Percentiles rank a stretch among this genome's conserved stretches.
phyloP scores from a whole-genome alignment of 192 early-diverging fungal species.

The Entomortierella parvispora region DNA sequence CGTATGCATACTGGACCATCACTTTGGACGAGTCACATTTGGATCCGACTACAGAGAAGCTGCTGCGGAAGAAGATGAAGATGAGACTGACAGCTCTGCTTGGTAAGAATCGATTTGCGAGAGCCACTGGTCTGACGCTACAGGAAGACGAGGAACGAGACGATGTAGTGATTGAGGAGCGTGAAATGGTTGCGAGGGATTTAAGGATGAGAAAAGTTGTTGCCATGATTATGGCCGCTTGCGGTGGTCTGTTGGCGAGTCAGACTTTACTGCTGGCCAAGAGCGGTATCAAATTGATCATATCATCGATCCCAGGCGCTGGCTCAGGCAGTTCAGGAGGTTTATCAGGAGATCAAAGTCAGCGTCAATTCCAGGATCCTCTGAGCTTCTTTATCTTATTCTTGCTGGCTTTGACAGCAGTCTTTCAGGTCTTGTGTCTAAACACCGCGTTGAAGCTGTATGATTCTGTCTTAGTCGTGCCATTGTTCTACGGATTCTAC shows the following conservation, averaged over 20 bases:
- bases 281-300: conserved; percentile 52
- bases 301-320: conserved; percentile 21
- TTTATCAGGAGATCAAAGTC: not conserved
- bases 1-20: conserved; percentile 59
- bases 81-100: conserved; percentile 18
- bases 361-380: conserved; percentile 65
- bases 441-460: conserved; percentile 67
- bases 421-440: conserved; percentile 64
- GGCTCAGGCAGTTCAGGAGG: too few species aligned
- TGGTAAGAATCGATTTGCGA: conserved; percentile 35
- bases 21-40: conserved; percentile 21
- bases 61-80: conserved; percentile 45
- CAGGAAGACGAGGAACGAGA: conserved; percentile 28
- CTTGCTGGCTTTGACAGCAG: conserved; percentile 59
- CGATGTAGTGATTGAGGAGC: not conserved
- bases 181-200: conserved; percentile 11
- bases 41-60: conserved; percentile 11
- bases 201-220: conserved; percentile 58
- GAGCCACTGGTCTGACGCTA: conserved; percentile 42
- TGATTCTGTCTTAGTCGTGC: conserved; percentile 67
- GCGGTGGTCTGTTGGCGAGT: conserved; percentile 67
- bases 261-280: conserved; percentile 68
- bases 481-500: conserved; percentile 67
- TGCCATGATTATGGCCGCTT: conserved; percentile 64
- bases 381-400: conserved; percentile 64